Evolutionary conservation across 177 flowering plant species (phyloP), one percentile per base, ranked within the genome.

Genomic region (Vitis hybrid): DNA sequence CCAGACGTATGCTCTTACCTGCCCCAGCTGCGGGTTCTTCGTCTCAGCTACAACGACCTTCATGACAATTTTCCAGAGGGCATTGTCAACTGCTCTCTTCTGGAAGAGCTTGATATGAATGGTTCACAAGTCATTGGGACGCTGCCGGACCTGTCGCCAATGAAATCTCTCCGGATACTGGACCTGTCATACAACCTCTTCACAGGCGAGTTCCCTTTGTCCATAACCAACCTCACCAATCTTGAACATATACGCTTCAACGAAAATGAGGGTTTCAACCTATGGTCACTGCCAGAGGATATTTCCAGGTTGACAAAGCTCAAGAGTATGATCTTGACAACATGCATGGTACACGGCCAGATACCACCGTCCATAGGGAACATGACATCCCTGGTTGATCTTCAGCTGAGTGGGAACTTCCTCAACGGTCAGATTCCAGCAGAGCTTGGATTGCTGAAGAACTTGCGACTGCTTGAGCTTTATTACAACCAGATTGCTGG

Each of bases 341-440:
- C 97, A 0, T 90, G 94, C 78, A 81, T 60, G 68, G 0, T 93
- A 26, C 60, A 49, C 0, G 99, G 99, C 12, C 64, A 26, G 63
- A 93, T 95, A 31, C 99, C 97, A 8, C 66, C 82, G 31, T 72
- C 83, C 5, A 77, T 95, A 10, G 96, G 97, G 16, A 88, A 90
- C 82, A 75, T 93, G 88, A 88, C 91, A 3, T 79, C 91, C 1
- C 89, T 95, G 2, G 75, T 76, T 5, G 93, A 93, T 76, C 89
- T 93, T 48, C 91, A 95, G 73, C 74, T 95, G 72, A 74, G 84
- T 51, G 98, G 96, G 12, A 95, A 95, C 73, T 81, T 60, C 57
- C 81, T 93, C 2, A 18, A 29, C 1, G 97, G 98, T 26, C 66
- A 58, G 33, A 83, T 95, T 58, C 98, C 99, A 0, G 31, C 59